These are phyloP conservation scores for Drosera capensis DNA, from an alignment of 148 eudicot species.

Conservation along the genomic window DNA sequence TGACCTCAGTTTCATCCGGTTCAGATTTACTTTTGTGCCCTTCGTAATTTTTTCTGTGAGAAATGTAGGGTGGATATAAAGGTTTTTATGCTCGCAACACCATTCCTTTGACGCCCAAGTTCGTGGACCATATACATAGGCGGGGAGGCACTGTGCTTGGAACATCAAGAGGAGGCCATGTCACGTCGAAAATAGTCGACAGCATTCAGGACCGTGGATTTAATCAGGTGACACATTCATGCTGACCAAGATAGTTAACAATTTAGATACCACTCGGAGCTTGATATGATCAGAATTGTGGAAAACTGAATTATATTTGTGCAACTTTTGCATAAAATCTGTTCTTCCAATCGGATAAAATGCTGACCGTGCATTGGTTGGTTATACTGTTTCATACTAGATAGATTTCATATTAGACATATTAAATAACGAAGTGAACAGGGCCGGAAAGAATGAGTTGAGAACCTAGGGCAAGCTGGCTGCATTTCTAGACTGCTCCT, in stretches of 20 bases:
- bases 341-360: no score
- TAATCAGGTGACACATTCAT: slow-evolving; percentile 41
- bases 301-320: no score
- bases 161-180: slow-evolving; percentile 81
- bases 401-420: no score
- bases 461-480: no score
- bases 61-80: slow-evolving; percentile 65
- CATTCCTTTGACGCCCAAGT: slow-evolving; percentile 52
- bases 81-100: slow-evolving; percentile 80
- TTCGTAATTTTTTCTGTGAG: neutral
- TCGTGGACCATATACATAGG: slow-evolving; percentile 73
- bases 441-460: no score
- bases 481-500: no score
- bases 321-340: no score
- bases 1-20: no score
- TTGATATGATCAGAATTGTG: neutral
- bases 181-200: slow-evolving; percentile 67
- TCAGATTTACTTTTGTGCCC: no score
- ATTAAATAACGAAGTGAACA: no score
- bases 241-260: neutral
- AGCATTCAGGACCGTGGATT: slow-evolving; percentile 88
- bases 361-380: no score
- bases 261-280: neutral
- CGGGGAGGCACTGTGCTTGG: slow-evolving; percentile 84
- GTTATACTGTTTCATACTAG: no score